Conservation (phyloP, 1,139 yeast species). For the Candida anutae region DNA sequence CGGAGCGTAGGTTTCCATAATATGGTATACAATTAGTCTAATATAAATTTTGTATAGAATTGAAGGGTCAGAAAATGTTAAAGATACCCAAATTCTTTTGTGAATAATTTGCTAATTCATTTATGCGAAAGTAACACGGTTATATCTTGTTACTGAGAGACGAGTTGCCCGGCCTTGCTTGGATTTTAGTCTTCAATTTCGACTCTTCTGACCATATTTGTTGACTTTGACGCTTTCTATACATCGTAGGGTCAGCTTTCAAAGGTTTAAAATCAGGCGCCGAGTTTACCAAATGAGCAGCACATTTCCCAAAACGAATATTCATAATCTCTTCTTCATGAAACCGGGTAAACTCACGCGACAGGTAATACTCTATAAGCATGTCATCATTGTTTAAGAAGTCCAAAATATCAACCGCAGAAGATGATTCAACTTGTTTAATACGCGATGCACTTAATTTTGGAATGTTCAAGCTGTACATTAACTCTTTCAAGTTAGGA, state of each 20-base stretch:
- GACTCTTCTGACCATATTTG: background rate
- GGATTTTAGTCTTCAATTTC: background rate
- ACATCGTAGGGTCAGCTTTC: constrained; percentile 29
- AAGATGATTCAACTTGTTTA: constrained; percentile 5
- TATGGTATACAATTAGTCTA: no score
- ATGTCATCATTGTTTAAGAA: constrained; percentile 28
- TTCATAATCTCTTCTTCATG: constrained; percentile 32
- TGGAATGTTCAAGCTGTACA: constrained; percentile 3
- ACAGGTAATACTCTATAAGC: constrained; percentile 19
- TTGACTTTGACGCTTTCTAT: constrained; percentile 2
- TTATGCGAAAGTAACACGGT: background rate
- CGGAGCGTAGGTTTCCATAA: no score
- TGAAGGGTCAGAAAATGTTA: no score
- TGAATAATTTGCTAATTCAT: no score
- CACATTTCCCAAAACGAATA: constrained; percentile 23
- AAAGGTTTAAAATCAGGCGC: constrained; percentile 26
- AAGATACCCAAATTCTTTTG: no score
- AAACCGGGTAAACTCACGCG: constrained; percentile 25
- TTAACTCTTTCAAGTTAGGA: constrained; percentile 6
- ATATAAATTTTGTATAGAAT: no score
- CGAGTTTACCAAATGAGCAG: constrained; percentile 14
- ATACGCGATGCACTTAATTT: background rate
- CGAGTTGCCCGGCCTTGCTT: background rate
- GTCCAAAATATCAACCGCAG: constrained; percentile 18
- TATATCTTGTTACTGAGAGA: background rate